Conservation (phyloP, 129 eudicot species). For the Deinandra increscens region DNA sequence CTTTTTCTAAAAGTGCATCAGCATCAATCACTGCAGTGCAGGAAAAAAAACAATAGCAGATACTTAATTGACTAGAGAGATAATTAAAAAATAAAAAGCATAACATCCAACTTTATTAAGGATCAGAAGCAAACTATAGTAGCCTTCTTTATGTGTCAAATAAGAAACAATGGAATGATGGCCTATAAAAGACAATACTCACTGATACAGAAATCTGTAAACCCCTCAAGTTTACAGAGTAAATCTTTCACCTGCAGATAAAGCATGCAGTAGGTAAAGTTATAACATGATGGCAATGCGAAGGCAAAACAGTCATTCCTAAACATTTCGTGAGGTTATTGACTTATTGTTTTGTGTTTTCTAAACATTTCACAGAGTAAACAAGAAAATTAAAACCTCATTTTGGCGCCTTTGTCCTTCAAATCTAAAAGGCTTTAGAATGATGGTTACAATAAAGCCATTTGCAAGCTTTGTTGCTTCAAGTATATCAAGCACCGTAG, state of each 20-base stretch:
- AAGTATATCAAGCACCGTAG: constrained; percentile 57
- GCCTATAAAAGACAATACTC: constrained; percentile 30
- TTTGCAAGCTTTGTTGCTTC: constrained; percentile 51
- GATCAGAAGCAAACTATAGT: background rate
- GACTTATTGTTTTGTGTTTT: constrained; percentile 4
- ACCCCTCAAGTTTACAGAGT: constrained; percentile 54
- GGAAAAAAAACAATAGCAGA: background rate
- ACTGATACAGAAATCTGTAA: constrained; percentile 74
- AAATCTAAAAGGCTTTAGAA: constrained; percentile 87
- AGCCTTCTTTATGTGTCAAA: background rate
- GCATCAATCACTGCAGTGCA: constrained; percentile 68
- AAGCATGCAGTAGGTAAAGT: background rate
- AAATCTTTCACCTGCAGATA: constrained; percentile 70
- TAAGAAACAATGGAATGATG: constrained; percentile 5
- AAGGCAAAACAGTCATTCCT: background rate
- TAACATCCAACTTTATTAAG: background rate
- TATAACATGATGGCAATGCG: background rate
- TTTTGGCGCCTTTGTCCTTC: constrained; percentile 93
- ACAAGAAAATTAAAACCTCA: constrained; percentile 48
- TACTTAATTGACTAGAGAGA: background rate
- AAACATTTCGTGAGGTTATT: background rate
- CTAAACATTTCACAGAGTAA: constrained; percentile 5
- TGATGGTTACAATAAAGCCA: constrained; percentile 61
- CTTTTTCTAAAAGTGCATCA: constrained; percentile 73
- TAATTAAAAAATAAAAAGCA: background rate